These are phyloP conservation scores for Dryas alaskensis DNA, from an alignment of 306 rosid species.

Conservation along the genomic window DNA sequence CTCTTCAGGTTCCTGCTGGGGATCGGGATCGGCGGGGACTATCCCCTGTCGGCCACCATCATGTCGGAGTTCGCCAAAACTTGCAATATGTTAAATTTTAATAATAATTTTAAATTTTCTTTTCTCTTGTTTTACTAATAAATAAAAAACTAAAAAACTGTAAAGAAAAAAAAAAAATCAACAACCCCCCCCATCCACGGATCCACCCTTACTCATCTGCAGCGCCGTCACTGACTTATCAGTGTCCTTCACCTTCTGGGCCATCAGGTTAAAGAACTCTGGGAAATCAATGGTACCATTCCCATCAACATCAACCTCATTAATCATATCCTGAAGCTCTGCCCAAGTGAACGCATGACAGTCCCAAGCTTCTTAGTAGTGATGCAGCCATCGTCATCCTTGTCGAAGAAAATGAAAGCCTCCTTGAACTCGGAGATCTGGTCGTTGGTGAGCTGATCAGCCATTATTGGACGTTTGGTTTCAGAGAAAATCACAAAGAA, in stretches of 20 bases:
- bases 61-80: conserved; percentile 82
- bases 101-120: no score
- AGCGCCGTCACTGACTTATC: conserved; percentile 13
- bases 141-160: no score
- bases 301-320: conserved; percentile 77
- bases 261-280: conserved; percentile 70
- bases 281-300: conserved; percentile 73
- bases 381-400: conserved; percentile 80
- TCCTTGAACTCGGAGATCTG: conserved; percentile 79
- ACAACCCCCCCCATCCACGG: no score
- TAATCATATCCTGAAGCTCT: conserved; percentile 32
- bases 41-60: conserved; percentile 74
- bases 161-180: no score
- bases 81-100: no score
- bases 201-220: no score
- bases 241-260: conserved; percentile 71
- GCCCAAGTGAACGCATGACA: conserved; percentile 60
- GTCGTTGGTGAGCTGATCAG: conserved; percentile 25
- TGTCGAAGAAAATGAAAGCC: conserved; percentile 75
- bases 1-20: conserved; percentile 66
- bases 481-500: conserved; percentile 11
- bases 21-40: conserved; percentile 81
- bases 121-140: no score
- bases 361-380: conserved; percentile 78
- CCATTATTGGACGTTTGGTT: conserved; percentile 41